Base-by-base conservation (phyloP, 2,329 filamentous ascomycete genomes). In the Fusarium mundagurra region DNA sequence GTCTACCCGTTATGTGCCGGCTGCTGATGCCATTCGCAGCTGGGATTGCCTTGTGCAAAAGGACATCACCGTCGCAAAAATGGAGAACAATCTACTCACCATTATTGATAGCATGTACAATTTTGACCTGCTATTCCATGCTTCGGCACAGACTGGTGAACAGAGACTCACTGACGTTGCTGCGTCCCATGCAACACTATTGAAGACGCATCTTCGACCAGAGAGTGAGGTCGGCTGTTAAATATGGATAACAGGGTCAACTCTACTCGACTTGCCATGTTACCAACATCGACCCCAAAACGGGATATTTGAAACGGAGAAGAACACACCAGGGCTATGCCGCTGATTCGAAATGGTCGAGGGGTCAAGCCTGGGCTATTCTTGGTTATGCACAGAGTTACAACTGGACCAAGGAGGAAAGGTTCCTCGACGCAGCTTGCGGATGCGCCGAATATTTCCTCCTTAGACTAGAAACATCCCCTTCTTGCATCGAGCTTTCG, bases 311-410 rank as follows among this genome's bases (percentile, higher is more conserved):
- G 13, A 58, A 68, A 33, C 50, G 61, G 50, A 27, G 50, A 16
- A 79, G 83, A 67, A 88, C 86, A 0, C 84, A 83, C 16, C 86
- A 88, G 67, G 87, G 86, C 5, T 85, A 84, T 74, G 72, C 77
- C 8, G 82, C 86, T 55, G 73, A 80, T 18, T 87, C 85, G 1
- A 87, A 85, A 1, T 88, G 87, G 87, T 79, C 83, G 3, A 81
- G 87, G 5, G 87, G 86, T 1, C 86, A 88, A 64, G 84, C 85
- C 0, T 88, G 86, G 86, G 83, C 82, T 0, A 84, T 88, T 13
- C 77, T 87, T 47, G 86, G 86, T 0, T 88, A 86, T 60, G 81
- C 85, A 2, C 86, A 88, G 69, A 85, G 84, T 0, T 88, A 86
- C 64, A 79, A 75, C 31, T 87, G 85, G 85, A 88, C 86, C 0